Percentiles rank a stretch among this genome's conserved stretches.
Conservation (phyloP, 2,329 filamentous ascomycete genomes). For the Aspergillus calidoustus region DNA sequence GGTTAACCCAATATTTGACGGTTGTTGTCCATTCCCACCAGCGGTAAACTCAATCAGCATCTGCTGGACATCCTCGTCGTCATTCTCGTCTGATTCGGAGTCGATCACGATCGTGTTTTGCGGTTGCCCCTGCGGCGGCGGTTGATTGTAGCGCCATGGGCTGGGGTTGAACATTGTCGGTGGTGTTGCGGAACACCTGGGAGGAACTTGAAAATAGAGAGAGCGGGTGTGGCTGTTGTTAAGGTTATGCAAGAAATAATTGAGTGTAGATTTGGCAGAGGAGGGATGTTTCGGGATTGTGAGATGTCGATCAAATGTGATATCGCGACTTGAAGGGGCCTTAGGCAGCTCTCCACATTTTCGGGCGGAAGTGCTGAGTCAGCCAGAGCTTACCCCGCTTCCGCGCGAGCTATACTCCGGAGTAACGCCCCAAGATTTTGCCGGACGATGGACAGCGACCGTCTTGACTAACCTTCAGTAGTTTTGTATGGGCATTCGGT, state of each 20-base stretch:
- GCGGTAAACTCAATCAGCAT: constrained; percentile 30
- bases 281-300: neutral
- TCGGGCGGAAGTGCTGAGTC: neutral
- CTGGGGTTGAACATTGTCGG: neutral
- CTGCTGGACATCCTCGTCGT: constrained; percentile 24
- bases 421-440: neutral
- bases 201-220: neutral
- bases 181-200: neutral
- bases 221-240: neutral
- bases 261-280: neutral
- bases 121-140: neutral
- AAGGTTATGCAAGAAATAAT: neutral
- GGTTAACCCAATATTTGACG: neutral
- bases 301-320: neutral
- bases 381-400: constrained; percentile 7
- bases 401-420: constrained; percentile 11
- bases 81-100: constrained; percentile 22
- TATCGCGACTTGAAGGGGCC: neutral
- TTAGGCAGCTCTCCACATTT: neutral
- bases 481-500: too few relatives aligned
- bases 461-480: too few relatives aligned
- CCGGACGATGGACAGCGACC: too few relatives aligned
- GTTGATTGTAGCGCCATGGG: constrained; percentile 14
- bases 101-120: constrained; percentile 24
- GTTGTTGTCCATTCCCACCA: neutral